Conservation (phyloP, 768 basidiomycete genomes). For the Hortiboletus flavorubellus region DNA sequence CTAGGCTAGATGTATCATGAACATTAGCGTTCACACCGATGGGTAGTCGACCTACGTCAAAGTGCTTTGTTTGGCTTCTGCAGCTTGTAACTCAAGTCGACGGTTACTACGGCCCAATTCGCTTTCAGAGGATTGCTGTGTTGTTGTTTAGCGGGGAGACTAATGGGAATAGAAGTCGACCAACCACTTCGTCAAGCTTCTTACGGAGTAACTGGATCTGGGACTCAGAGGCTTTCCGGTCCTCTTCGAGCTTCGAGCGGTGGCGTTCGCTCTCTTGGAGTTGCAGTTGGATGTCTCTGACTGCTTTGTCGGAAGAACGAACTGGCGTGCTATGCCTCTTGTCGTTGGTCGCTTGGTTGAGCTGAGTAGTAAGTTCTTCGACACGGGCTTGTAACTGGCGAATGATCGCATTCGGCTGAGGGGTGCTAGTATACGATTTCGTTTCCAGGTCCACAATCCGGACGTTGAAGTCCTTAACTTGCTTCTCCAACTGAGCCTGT, state of each 20-base stretch:
- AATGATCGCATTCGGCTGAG: slow-evolving; percentile 51
- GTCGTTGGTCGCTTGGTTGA: slow-evolving; percentile 43
- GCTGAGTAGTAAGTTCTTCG: slow-evolving; percentile 59
- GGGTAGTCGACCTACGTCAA: slow-evolving; percentile 48
- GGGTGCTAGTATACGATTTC: slow-evolving; percentile 64
- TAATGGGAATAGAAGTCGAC: slow-evolving; percentile 21
- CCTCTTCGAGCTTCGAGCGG: slow-evolving; percentile 60
- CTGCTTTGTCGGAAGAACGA: slow-evolving; percentile 44
- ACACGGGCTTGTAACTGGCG: slow-evolving; percentile 66
- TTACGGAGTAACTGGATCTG: slow-evolving; percentile 57
- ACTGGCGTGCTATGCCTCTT: slow-evolving; percentile 33
- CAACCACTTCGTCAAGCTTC: slow-evolving; percentile 59
- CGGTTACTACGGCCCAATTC: slow-evolving; percentile 69
- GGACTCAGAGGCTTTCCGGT: slow-evolving; percentile 54
- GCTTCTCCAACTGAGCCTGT: slow-evolving; percentile 81
- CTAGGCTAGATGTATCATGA: slow-evolving; percentile 40
- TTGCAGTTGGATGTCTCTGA: slow-evolving; percentile 53
- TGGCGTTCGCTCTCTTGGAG: slow-evolving; percentile 61
- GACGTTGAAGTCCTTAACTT: slow-evolving; percentile 79
- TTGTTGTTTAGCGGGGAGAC: slow-evolving; percentile 5
- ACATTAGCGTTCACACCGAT: neutral
- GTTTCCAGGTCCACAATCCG: slow-evolving; percentile 83
- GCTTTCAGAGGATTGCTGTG: slow-evolving; percentile 67
- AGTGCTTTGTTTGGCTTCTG: slow-evolving; percentile 67
- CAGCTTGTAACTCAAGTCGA: slow-evolving; percentile 72